Percentiles rank a stretch among this genome's conserved stretches.
phyloP scores from a whole-genome alignment of 208 protist genomes.

The Trypanosoma avium region DNA sequence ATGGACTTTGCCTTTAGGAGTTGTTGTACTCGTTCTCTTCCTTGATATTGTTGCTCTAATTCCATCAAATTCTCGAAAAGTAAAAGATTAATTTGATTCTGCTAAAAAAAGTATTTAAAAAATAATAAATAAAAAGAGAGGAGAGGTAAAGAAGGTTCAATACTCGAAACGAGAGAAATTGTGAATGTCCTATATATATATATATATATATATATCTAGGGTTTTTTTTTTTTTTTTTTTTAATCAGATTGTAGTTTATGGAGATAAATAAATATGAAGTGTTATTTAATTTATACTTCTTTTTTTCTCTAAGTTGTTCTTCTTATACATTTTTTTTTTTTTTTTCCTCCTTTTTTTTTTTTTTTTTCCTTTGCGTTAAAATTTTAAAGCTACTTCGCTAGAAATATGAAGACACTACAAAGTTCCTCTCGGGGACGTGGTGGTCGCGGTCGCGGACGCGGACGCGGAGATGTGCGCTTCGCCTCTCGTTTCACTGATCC shows the following conservation, averaged over 20 bases:
- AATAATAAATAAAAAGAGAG: conserved; percentile 1
- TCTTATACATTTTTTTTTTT: not conserved
- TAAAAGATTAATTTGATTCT: conserved; percentile 23
- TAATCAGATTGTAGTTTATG: conserved; percentile 9
- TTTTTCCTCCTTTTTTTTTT: not conserved
- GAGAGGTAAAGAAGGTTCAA: not conserved
- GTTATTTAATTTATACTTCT: not conserved
- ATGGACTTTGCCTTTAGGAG: conserved; percentile 49
- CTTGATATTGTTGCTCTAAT: conserved; percentile 22
- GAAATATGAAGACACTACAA: conserved; percentile 69
- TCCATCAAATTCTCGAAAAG: conserved; percentile 15
- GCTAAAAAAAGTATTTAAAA: not conserved
- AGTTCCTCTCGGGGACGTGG: conserved; percentile 52
- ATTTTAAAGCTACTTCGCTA: not conserved
- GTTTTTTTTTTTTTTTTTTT: conserved; percentile 8
- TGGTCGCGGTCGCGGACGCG: conserved; percentile 32
- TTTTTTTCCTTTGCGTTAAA: conserved; percentile 7
- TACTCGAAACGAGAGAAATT: no score
- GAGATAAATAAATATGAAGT: no score
- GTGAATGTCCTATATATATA: conserved; percentile 6
- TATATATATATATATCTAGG: not conserved
- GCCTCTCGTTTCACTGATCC: conserved; percentile 86
- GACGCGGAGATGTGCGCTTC: conserved; percentile 69
- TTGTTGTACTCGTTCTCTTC: conserved; percentile 21
- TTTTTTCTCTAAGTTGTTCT: not conserved